Evolutionary conservation across 2,329 filamentous ascomycete species (phyloP), one percentile per base, ranked within the genome.

Genomic region (Pestalotiopsis fici): DNA sequence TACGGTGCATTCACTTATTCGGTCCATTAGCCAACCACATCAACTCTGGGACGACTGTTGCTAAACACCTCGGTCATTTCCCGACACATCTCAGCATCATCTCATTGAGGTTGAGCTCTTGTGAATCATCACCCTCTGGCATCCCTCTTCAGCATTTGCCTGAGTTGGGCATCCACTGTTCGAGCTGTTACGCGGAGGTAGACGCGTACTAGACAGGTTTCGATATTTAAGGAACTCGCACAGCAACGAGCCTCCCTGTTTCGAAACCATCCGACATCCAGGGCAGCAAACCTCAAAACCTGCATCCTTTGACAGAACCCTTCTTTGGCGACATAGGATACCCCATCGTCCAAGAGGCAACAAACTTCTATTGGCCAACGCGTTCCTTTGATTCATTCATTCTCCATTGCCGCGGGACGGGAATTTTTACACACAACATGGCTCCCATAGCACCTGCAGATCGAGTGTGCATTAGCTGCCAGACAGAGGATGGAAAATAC

Each of bases 381-480:
- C 43, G 18, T 18, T 18, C n/a, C 7, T 4, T 59, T 25, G 1
- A 9, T n/a, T n/a, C 12, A 61, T 43, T 23, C 54, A 18, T 18
- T 35, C 27, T 18, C 23, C 61, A 27, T 54, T 25, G 55, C 43
- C 21, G 31, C 31, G 50, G 59, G 60, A 25, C 37, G 31, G 43
- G 9, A 7, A 9, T 23, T 56, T 7, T 12, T 43, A 39, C 18
- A n/a, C n/a, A 5, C 66, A 68, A 15, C 64, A 78, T 78, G 76
- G 68, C 71, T 35, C 64, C 67, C 18, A 67, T 68, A 70, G 56
- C 69, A 71, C 43, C 69, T 76, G 2, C 57, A 25, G 67, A 67
- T 13, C 54, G 78, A 68, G 78, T 88, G 59, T 91, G 89, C 71
- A 83, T 83, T 4, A 80, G 89, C 37, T 91, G 89, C 75, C 75